Evolutionary conservation across 208 protist genomes (phyloP).

Genomic region (Wallacemonas rigidus): DNA sequence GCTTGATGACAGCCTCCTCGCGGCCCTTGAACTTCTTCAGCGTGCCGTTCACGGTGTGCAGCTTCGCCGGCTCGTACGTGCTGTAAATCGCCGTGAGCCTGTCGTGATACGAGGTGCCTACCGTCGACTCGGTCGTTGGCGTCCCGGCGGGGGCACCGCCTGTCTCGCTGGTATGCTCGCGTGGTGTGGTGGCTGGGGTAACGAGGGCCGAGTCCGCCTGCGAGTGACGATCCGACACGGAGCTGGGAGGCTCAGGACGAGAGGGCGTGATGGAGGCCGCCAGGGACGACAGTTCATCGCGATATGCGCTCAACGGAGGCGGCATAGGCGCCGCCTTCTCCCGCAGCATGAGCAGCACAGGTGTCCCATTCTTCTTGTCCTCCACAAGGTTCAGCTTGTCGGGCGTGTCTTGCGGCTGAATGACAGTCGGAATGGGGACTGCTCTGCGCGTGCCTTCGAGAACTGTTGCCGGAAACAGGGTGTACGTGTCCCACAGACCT

Average conservation of each 20-base stretch:
- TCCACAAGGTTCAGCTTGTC: conserved; percentile 20
- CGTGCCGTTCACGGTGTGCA: conserved; percentile 58
- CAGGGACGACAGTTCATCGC: background rate
- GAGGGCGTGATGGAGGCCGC: conserved; percentile 1
- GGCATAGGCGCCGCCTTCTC: conserved; percentile 11
- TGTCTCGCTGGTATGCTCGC: background rate
- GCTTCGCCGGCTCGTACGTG: conserved; percentile 68
- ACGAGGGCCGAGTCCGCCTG: conserved; percentile 14
- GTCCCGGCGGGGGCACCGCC: background rate
- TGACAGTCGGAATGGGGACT: conserved; percentile 23
- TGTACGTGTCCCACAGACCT: conserved; percentile 40
- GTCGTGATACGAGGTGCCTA: conserved; percentile 39
- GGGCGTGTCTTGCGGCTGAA: conserved; percentile 30
- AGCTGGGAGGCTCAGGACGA: background rate
- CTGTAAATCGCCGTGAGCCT: conserved; percentile 70
- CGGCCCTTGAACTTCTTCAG: conserved; percentile 62
- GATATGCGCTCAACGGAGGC: background rate
- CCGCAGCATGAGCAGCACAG: conserved; percentile 14
- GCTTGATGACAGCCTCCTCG: conserved; percentile 68
- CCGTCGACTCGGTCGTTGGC: background rate
- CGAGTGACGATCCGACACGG: background rate
- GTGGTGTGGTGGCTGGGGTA: conserved; percentile 8
- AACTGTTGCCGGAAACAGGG: conserved; percentile 30
- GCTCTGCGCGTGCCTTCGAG: conserved; percentile 21
- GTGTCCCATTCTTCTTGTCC: conserved; percentile 10